phyloP scores from a whole-genome alignment of 192 early-diverging fungal genomes.

The Paraglomus occultum region DNA sequence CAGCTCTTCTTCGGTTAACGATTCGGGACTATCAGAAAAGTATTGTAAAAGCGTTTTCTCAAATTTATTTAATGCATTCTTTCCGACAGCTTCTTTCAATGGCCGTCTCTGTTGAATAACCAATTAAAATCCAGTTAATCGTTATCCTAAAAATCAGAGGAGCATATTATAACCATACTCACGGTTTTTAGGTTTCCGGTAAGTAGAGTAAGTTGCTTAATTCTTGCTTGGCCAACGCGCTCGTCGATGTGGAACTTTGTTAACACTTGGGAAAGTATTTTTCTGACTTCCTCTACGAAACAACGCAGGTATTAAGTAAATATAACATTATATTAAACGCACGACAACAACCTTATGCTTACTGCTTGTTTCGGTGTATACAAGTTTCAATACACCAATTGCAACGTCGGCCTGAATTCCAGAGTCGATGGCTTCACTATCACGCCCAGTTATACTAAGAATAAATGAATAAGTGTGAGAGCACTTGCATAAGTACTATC shows the following conservation, averaged over 20 bases:
- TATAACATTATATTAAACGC: not conserved
- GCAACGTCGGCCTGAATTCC: slow-evolving; percentile 59
- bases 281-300: slow-evolving; percentile 46
- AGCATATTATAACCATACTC: slow-evolving; percentile 12
- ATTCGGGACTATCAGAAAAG: slow-evolving; percentile 45
- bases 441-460: slow-evolving; percentile 36
- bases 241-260: slow-evolving; percentile 55
- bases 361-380: slow-evolving; percentile 42
- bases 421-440: slow-evolving; percentile 38
- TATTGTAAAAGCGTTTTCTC: slow-evolving; percentile 55
- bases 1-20: slow-evolving; percentile 39
- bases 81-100: slow-evolving; percentile 51
- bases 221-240: slow-evolving; percentile 35
- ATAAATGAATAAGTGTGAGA: not conserved
- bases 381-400: slow-evolving; percentile 60
- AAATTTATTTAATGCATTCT: slow-evolving; percentile 56
- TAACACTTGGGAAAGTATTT: slow-evolving; percentile 61
- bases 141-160: not conserved
- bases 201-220: slow-evolving; percentile 39
- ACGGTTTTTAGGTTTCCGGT: slow-evolving; percentile 44
- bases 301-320: not conserved
- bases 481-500: not conserved
- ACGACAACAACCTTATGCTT: slow-evolving; percentile 10
- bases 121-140: not conserved
- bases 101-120: slow-evolving; percentile 44